phyloP scores from a whole-genome alignment of 106 monocot species.

The Dendrobium nobile region DNA sequence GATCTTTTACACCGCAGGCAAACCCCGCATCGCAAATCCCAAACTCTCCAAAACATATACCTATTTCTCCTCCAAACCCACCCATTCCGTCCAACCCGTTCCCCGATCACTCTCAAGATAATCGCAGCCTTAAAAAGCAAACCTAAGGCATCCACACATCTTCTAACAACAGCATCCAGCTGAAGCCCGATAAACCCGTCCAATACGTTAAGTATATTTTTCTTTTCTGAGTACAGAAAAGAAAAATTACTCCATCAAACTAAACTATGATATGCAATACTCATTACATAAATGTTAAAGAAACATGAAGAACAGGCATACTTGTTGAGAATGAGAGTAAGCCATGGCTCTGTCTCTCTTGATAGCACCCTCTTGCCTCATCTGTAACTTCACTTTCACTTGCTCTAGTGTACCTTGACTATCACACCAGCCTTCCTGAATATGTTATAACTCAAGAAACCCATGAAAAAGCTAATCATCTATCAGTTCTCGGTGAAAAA shows the following conservation, averaged over 20 bases:
- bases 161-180: conserved; percentile 17
- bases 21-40: not conserved
- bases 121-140: conserved; percentile 18
- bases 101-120: conserved; percentile 20
- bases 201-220: conserved; percentile 30
- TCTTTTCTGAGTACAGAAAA: conserved; percentile 27
- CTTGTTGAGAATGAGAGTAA: conserved; percentile 50
- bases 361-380: conserved; percentile 47
- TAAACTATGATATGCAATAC: not conserved
- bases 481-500: too few species aligned
- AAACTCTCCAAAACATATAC: not conserved
- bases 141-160: conserved; percentile 26
- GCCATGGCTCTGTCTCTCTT: conserved; percentile 57
- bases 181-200: conserved; percentile 25
- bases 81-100: not conserved
- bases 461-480: too few species aligned
- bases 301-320: conserved; percentile 5
- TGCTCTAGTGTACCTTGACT: conserved; percentile 55
- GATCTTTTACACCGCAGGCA: not conserved
- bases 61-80: not conserved
- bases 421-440: conserved; percentile 74
- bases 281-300: conserved; percentile 4
- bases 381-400: conserved; percentile 38
- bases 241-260: not conserved
- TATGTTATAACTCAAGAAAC: not conserved